Evolutionary conservation across 192 early-diverging fungal genomes (phyloP), one percentile per base, ranked within the genome.

Genomic region (Backusella tuberculispora): DNA sequence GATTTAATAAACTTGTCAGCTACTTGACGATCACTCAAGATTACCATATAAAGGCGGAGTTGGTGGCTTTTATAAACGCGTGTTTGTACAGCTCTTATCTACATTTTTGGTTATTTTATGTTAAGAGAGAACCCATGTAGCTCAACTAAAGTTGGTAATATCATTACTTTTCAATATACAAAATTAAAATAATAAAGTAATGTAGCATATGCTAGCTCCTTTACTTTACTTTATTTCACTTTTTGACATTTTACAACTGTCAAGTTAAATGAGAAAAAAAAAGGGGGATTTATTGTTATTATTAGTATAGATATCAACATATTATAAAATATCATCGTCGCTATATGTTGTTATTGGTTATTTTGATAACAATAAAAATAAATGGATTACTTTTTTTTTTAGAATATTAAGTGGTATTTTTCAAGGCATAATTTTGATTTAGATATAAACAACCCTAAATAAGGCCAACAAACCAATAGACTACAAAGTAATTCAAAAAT

Each of bases 21-120:
- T 56, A 9, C 50, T 56, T n/a, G 50, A 56, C 19, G 21, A 56
- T 60, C 53, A n/a, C 53, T 56, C 19, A 21, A 24, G 10, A 21
- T 56, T 56, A 24, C 53, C 53, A 60, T 24, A 60, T 60, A 26
- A 13, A 60, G 53, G 53, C 53, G 53, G 53, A 60, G 53, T 60
- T 60, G 53, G 12, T 60, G 53, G 4, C 53, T 60, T n/a, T 60
- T 60, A 24, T 60, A 60, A 60, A 60, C 53, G 53, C 53, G 53
- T 60, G 53, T 26, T 60, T 60, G 53, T 60, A 60, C 53, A 60
- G 53, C 53, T 50, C 48, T 26, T 60, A 60, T 60, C 53, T 60
- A 60, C 53, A 60, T 60, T 60, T 60, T 26, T 34, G 53, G 53
- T 26, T 12, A 60, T 13, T 60, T 53, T 60, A 60, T 60, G 53